phyloP scores from a whole-genome alignment of 2,329 filamentous ascomycete genomes.

The Aspergillus ruber region DNA sequence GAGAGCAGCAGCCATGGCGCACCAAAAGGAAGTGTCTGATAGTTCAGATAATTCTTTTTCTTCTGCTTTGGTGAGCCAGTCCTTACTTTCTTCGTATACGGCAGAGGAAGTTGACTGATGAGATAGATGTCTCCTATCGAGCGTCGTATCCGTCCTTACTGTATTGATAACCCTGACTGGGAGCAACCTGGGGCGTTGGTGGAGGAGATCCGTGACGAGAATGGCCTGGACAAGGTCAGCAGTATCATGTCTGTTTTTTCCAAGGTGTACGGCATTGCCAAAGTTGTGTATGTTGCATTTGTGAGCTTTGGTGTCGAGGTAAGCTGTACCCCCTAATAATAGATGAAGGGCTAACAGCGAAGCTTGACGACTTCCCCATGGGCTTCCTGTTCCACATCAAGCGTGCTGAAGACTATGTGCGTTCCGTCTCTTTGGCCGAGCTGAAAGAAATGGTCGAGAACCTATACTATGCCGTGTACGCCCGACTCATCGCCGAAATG shows the following conservation, averaged over 20 bases:
- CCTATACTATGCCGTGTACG: constrained; percentile 32
- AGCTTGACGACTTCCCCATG: constrained; percentile 26
- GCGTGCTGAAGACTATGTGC: constrained; percentile 23
- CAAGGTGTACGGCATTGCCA: constrained; percentile 31
- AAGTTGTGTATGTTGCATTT: constrained; percentile 27
- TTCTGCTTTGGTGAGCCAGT: constrained; percentile 13
- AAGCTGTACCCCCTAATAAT: constrained; percentile 3
- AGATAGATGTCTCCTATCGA: constrained; percentile 12
- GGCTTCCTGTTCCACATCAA: constrained; percentile 26
- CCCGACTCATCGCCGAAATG: constrained; percentile 32
- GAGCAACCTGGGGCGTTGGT: constrained; percentile 9
- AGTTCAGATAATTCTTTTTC: constrained; percentile 14
- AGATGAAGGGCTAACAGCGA: constrained; percentile 1
- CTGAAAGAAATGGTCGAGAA: constrained; percentile 31
- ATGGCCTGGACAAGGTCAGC: constrained; percentile 16
- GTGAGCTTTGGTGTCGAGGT: constrained; percentile 30
- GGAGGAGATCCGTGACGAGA: constrained; percentile 13
- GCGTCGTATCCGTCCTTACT: constrained; percentile 22
- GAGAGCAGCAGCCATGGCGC: neutral
- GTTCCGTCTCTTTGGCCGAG: constrained; percentile 17
- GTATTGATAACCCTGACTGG: constrained; percentile 27
- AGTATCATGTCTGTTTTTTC: constrained; percentile 25
- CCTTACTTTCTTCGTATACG: neutral
- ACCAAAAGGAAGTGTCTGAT: constrained; percentile 6
- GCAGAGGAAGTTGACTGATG: neutral